A percentile compares a stretch with the other conserved stretches of the same genome.
These are phyloP conservation scores for Aphanomyces stellatus DNA, from an alignment of 352 stramenopile genomes.

Conservation along the genomic window DNA sequence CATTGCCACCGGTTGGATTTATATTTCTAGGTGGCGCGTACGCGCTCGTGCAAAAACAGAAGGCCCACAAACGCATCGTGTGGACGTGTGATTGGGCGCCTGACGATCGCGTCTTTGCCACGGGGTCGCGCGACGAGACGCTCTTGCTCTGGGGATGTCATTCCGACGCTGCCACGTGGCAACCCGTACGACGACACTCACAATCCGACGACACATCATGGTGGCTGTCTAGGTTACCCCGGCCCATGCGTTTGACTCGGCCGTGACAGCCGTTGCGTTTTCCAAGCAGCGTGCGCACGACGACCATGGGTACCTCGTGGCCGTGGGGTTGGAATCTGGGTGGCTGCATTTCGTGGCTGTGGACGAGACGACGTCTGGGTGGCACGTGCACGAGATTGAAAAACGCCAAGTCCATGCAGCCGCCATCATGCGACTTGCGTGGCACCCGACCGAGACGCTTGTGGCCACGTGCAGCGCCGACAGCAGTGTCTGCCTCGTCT, in stretches of 20 bases:
- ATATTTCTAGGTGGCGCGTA: slow-evolving; percentile 26
- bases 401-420: slow-evolving; percentile 21
- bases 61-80: slow-evolving; percentile 70
- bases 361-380: not conserved
- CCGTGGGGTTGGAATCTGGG: slow-evolving; percentile 52
- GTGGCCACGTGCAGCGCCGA: not conserved
- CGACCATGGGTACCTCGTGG: slow-evolving; percentile 32
- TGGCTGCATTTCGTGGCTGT: slow-evolving; percentile 34
- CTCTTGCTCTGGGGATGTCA: slow-evolving; percentile 39
- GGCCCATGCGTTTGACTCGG: slow-evolving; percentile 27
- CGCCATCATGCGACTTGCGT: slow-evolving; percentile 40
- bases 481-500: no score
- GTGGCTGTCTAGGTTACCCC: slow-evolving; percentile 6
- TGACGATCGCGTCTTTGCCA: slow-evolving; percentile 44
- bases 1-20: no score
- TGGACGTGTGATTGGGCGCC: slow-evolving; percentile 70
- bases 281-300: slow-evolving; percentile 19
- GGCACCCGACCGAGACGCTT: slow-evolving; percentile 20
- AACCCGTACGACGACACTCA: not conserved
- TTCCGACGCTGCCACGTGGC: slow-evolving; percentile 21
- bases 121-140: slow-evolving; percentile 58
- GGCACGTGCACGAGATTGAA: not conserved
- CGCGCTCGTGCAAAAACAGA: slow-evolving; percentile 34
- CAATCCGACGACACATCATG: not conserved
- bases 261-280: slow-evolving; percentile 61